phyloP scores from a whole-genome alignment of 1,139 yeast species.

The Yamadazyma triangularis region DNA sequence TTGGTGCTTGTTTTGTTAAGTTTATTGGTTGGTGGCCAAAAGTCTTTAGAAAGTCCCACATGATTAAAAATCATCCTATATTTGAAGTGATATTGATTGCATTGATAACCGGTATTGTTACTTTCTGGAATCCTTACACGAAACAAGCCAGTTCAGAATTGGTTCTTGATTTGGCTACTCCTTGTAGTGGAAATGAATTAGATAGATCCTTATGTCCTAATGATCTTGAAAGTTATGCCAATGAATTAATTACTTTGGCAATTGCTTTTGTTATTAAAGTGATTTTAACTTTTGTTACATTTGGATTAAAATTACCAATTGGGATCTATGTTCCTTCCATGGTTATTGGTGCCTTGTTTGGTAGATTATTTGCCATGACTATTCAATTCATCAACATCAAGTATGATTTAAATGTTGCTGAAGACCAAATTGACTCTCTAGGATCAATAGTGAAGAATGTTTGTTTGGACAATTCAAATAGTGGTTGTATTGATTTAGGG shows the following conservation, averaged over 20 bases:
- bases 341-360: conserved; percentile 66
- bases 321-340: conserved; percentile 69
- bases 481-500: conserved; percentile 46
- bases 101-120: conserved; percentile 42
- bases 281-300: conserved; percentile 47
- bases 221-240: conserved; percentile 21
- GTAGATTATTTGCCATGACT: conserved; percentile 48
- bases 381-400: conserved; percentile 36
- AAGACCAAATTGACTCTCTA: conserved; percentile 3
- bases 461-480: conserved; percentile 11
- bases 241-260: conserved; percentile 30
- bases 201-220: conserved; percentile 42
- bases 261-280: conserved; percentile 47
- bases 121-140: conserved; percentile 52
- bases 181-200: conserved; percentile 30
- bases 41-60: conserved; percentile 28
- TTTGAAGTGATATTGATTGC: conserved; percentile 49
- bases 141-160: conserved; percentile 52
- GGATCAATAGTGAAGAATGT: conserved; percentile 14
- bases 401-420: conserved; percentile 11
- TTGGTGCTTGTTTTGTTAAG: conserved; percentile 52
- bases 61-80: conserved; percentile 38
- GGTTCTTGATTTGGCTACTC: conserved; percentile 48
- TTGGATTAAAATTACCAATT: conserved; percentile 60
- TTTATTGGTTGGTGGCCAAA: conserved; percentile 50